Conservation (phyloP, 2,329 filamentous ascomycete species). For the Rosellinia necatrix region DNA sequence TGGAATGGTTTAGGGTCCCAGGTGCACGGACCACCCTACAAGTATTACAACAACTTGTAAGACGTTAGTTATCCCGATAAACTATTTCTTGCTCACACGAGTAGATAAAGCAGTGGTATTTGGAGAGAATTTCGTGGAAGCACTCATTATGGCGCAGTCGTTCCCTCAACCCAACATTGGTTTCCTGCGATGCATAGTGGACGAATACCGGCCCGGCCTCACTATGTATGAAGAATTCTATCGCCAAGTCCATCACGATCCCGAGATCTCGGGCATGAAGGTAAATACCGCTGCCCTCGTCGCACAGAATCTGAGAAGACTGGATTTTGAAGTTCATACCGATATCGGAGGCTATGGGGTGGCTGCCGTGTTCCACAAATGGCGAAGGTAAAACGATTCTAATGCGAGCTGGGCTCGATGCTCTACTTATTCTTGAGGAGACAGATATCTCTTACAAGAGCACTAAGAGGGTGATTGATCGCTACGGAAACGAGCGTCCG, state of each 20-base stretch:
- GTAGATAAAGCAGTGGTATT: neutral
- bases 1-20: too few species aligned
- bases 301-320: constrained; percentile 13
- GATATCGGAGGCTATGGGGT: constrained; percentile 36
- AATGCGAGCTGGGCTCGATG: constrained; percentile 55
- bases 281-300: constrained; percentile 25
- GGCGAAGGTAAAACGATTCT: constrained; percentile 44
- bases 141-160: neutral
- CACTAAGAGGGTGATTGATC: constrained; percentile 38
- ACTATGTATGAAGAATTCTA: constrained; percentile 17
- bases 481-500: constrained; percentile 53
- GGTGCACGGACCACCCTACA: too few species aligned
- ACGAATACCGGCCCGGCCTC: constrained; percentile 1
- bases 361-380: constrained; percentile 32
- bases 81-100: neutral
- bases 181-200: neutral
- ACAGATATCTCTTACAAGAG: constrained; percentile 55
- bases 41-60: neutral
- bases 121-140: neutral
- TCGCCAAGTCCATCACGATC: constrained; percentile 31
- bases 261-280: constrained; percentile 34
- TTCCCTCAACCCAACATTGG: neutral
- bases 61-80: neutral
- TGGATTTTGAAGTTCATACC: constrained; percentile 25
- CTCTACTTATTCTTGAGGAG: constrained; percentile 52